These are phyloP conservation scores for Penicillium sp. DNA, from an alignment of 2,329 filamentous ascomycete species.

Conservation along the genomic window DNA sequence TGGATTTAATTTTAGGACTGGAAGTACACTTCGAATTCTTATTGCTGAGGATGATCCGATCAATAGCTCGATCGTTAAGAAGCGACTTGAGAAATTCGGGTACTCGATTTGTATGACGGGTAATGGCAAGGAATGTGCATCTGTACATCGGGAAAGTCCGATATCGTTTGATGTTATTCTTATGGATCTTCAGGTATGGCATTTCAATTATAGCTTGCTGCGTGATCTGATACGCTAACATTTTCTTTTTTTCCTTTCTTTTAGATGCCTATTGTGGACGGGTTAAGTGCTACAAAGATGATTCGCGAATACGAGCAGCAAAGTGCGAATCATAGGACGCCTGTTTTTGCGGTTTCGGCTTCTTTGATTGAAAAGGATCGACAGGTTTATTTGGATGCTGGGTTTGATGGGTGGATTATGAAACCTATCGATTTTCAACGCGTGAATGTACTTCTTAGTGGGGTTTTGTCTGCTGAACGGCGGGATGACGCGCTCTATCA, in stretches of 20 bases:
- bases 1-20: background rate
- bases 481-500: constrained; percentile 66
- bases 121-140: constrained; percentile 82
- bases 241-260: background rate
- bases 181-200: constrained; percentile 86
- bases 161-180: constrained; percentile 72
- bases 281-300: constrained; percentile 76
- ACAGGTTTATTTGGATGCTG: constrained; percentile 68
- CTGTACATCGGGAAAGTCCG: constrained; percentile 64
- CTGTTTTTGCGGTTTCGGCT: constrained; percentile 84
- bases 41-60: constrained; percentile 87
- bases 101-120: constrained; percentile 71
- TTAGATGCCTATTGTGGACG: constrained; percentile 91
- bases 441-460: constrained; percentile 65
- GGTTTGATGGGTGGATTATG: constrained; percentile 89
- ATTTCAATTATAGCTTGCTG: background rate
- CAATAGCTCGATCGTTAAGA: constrained; percentile 78
- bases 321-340: constrained; percentile 51
- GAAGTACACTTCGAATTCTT: constrained; percentile 51
- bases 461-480: constrained; percentile 62
- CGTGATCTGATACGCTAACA: background rate
- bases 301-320: constrained; percentile 67
- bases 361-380: constrained; percentile 71
- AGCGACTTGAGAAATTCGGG: constrained; percentile 73
- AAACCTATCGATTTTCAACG: constrained; percentile 83